Base-by-base conservation (phyloP, 805 yeast species). In the Starmera pachycereana region DNA sequence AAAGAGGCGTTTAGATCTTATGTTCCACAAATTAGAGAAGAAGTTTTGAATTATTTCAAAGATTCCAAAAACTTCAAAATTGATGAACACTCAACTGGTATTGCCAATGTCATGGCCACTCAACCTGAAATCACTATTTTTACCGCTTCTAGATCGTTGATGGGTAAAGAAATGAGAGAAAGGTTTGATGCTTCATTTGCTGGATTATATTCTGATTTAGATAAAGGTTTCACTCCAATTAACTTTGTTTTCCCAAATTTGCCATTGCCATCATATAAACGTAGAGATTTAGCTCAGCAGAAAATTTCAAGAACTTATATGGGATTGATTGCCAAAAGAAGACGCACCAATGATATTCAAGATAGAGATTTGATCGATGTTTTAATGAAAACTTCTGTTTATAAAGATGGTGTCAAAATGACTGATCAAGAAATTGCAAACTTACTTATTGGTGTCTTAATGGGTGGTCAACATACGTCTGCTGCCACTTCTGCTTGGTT, bases 391-490 rank as follows among this genome's bases (percentile, higher is more conserved):
- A 71, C 69, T 51, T 81, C 89, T 33, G 78, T 85, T 44, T 92
- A 92, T 68, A 89, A 86, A 61, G 97, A 92, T 58, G 98, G 98
- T 52, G 78, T 80, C 37, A 72, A 73, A 56, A 89, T 92, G 97
- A 81, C 96, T 25, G 98, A 92, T 61, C 80, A 81, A 60, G 95
- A 92, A 66, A 87, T 92, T 56, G 92, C 97, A 37, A 84, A 89
- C 63, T 70, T 92, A 61, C 69, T 88, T 61, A 90, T 92, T 62
- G 98, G 97, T 62, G 82, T 92, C 40, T 71, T 92, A 45, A 92
- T 92, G 98, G 98, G 98, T 54, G 98, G 98, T 47, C 98, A 92
- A 69, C 98, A 92, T 63, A 92, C 98, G 25, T 83, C 95, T 47
- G 92, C 97, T 35, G 75, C 97, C 19, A 92, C 98, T 18, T 84